Percentiles rank a stretch among this genome's conserved stretches.
Conservation (phyloP, 176 grass and related monocot genomes). For the Leersia perrieri region DNA sequence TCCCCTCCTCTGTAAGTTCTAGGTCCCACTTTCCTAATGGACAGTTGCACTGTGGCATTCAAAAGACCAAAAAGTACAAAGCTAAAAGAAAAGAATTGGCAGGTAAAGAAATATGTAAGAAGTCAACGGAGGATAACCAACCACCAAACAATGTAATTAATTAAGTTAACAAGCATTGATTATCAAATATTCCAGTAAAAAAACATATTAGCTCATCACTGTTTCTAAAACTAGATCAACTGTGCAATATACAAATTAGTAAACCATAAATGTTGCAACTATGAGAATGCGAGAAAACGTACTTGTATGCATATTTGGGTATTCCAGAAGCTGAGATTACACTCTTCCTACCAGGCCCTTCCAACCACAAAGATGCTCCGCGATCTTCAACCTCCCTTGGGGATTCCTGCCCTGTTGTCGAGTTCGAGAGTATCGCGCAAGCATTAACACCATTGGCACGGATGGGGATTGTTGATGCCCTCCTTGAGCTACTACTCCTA, state of each 20-base stretch:
- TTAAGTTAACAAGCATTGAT: neutral
- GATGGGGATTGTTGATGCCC: conserved; percentile 64
- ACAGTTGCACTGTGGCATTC: neutral
- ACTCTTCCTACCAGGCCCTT: conserved; percentile 60
- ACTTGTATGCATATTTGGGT: conserved; percentile 93
- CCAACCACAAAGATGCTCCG: conserved; percentile 41
- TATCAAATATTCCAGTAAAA: conserved; percentile 9
- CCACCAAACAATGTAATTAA: neutral
- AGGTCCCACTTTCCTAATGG: neutral
- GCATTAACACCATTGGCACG: conserved; percentile 52
- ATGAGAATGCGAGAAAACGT: conserved; percentile 38
- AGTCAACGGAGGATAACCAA: conserved; percentile 19
- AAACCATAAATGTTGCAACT: neutral
- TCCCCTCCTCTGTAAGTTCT: neutral
- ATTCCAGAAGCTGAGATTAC: conserved; percentile 79
- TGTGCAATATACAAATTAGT: conserved; percentile 2
- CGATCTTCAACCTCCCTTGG: conserved; percentile 45
- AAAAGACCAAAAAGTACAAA: neutral
- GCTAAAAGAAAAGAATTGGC: conserved; percentile 11
- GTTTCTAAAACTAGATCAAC: conserved; percentile 10
- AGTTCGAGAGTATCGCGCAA: conserved; percentile 53
- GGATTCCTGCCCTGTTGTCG: conserved; percentile 62
- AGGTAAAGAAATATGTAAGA: conserved; percentile 4
- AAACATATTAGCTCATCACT: neutral
- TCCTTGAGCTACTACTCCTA: conserved; percentile 74